phyloP scores from a whole-genome alignment of 352 stramenopile genomes.

The Globisporangium takayamanum region DNA sequence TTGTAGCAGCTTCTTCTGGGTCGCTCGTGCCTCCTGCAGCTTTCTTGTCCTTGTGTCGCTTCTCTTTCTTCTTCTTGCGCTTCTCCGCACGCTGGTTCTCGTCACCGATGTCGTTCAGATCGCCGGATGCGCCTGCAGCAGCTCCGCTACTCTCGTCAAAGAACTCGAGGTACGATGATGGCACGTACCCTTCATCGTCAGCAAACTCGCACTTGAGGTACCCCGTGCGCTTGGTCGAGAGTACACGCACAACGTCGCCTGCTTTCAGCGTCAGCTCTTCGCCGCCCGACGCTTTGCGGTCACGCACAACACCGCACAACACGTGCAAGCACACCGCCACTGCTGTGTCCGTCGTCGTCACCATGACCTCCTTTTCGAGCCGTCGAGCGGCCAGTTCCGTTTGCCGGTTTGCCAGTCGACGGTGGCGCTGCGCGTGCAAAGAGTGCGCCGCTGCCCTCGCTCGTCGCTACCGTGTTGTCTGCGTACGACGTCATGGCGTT shows the following conservation, averaged over 20 bases:
- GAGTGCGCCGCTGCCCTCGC: slow-evolving; percentile 6
- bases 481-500: slow-evolving; percentile 31
- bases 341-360: slow-evolving; percentile 15
- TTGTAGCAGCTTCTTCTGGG: slow-evolving; percentile 22
- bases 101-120: slow-evolving; percentile 14
- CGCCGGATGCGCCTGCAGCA: slow-evolving; percentile 8
- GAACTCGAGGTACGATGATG: slow-evolving; percentile 82
- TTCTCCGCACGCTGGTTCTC: slow-evolving; percentile 39
- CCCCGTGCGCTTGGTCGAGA: slow-evolving; percentile 72
- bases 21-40: slow-evolving; percentile 23
- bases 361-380: slow-evolving; percentile 19
- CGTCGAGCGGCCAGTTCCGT: slow-evolving; percentile 15
- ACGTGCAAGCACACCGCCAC: slow-evolving; percentile 29
- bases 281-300: slow-evolving; percentile 69
- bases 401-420: slow-evolving; percentile 9
- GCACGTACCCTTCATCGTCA: slow-evolving; percentile 67
- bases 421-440: slow-evolving; percentile 18
- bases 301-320: slow-evolving; percentile 63
- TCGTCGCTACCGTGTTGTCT: slow-evolving; percentile 38
- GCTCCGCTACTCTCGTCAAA: slow-evolving; percentile 28
- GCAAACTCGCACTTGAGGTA: slow-evolving; percentile 80
- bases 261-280: slow-evolving; percentile 61
- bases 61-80: slow-evolving; percentile 53
- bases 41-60: slow-evolving; percentile 36
- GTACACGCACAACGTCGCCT: slow-evolving; percentile 64